Percentiles rank a stretch among this genome's conserved stretches.
These are phyloP conservation scores for Quillaja saponaria DNA, from an alignment of 306 rosid genomes.

Conservation along the genomic window DNA sequence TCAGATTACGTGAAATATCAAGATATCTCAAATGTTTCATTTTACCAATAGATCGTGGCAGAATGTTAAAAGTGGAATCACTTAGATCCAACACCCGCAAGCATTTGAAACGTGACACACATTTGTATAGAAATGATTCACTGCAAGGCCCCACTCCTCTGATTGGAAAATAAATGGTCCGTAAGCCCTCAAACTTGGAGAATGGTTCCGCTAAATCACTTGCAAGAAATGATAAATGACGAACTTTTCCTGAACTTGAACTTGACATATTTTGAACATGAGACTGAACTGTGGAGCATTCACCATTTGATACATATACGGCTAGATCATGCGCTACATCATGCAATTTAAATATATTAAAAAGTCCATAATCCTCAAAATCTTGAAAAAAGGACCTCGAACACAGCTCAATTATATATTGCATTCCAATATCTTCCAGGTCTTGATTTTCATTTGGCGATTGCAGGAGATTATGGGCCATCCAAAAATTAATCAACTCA, in stretches of 20 bases:
- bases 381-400: conserved; percentile 38
- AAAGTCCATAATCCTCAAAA: neutral
- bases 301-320: conserved; percentile 3
- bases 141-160: neutral
- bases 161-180: conserved; percentile 7
- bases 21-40: conserved; percentile 31
- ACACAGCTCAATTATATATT: conserved; percentile 17
- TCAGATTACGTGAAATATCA: neutral
- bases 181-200: neutral
- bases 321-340: conserved; percentile 40
- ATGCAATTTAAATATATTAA: conserved; percentile 17
- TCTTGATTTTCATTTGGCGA: neutral
- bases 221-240: conserved; percentile 7
- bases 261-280: neutral
- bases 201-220: neutral
- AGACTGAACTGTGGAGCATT: neutral
- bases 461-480: conserved; percentile 34
- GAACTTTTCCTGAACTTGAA: neutral
- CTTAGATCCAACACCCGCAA: conserved; percentile 23
- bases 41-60: conserved; percentile 21
- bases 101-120: conserved; percentile 14
- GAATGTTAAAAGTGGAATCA: conserved; percentile 8
- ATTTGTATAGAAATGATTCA: neutral
- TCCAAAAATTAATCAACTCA: conserved; percentile 11
- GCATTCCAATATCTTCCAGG: conserved; percentile 19